Evolutionary conservation across 495 filamentous ascomycete genomes (phyloP).

Genomic region (Mytilinidion resinicola): DNA sequence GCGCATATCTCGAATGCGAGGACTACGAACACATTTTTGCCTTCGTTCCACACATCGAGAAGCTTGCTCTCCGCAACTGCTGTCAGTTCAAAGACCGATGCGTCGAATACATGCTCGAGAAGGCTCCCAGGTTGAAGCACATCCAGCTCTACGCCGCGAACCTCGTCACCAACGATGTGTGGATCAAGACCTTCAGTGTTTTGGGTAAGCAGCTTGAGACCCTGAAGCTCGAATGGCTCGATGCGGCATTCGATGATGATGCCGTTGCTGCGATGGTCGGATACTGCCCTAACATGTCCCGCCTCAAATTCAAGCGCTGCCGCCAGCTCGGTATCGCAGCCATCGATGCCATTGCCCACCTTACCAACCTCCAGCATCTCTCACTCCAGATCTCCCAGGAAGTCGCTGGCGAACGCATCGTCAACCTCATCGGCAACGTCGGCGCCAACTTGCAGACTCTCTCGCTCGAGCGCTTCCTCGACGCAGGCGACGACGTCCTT

Average conservation of each 20-base stretch:
- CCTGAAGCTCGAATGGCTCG: conserved; percentile 61
- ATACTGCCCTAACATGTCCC: conserved; percentile 57
- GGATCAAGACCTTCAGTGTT: conserved; percentile 57
- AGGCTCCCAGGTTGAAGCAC: conserved; percentile 54
- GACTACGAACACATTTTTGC: conserved; percentile 78
- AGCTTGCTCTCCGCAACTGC: conserved; percentile 68
- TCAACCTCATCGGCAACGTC: conserved; percentile 51
- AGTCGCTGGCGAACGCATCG: conserved; percentile 50
- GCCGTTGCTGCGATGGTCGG: conserved; percentile 50
- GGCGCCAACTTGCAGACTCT: conserved; percentile 63
- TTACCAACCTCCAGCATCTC: conserved; percentile 62
- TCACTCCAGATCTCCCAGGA: conserved; percentile 57
- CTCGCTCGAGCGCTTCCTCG: conserved; percentile 53
- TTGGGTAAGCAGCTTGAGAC: conserved; percentile 57
- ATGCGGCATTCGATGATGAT: conserved; percentile 68
- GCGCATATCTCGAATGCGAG: conserved; percentile 62
- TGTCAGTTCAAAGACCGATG: conserved; percentile 80
- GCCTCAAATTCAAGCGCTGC: conserved; percentile 66
- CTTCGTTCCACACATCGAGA: conserved; percentile 58
- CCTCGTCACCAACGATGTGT: conserved; percentile 63
- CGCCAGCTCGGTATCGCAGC: conserved; percentile 44
- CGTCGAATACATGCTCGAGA: conserved; percentile 70
- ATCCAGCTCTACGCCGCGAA: conserved; percentile 72
- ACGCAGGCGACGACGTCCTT: conserved; percentile 37
- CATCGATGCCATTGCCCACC: conserved; percentile 47